A percentile compares a stretch with the other conserved stretches of the same genome.
Evolutionary conservation across 352 stramenopile species (phyloP).

Genomic region (Phytophthora rubi): DNA sequence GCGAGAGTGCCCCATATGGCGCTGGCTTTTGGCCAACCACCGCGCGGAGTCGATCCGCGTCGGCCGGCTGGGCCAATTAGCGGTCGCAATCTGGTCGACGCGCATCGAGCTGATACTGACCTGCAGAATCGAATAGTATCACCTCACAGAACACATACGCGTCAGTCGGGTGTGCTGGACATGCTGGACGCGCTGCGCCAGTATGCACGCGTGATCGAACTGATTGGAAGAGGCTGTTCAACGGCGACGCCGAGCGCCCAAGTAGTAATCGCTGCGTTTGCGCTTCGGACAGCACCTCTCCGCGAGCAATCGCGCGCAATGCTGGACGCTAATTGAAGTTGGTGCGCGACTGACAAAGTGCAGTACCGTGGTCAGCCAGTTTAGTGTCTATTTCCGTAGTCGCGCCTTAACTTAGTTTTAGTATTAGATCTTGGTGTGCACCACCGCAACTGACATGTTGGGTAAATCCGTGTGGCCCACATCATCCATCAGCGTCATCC

Average conservation of each 20-base stretch:
- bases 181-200: neutral
- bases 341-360: slow-evolving; percentile 9
- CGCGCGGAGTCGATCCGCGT: neutral
- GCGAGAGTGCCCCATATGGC: neutral
- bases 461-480: slow-evolving; percentile 11
- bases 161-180: neutral
- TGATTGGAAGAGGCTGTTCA: slow-evolving; percentile 37
- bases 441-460: slow-evolving; percentile 6
- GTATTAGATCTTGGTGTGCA: slow-evolving; percentile 14
- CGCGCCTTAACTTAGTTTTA: slow-evolving; percentile 19
- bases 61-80: slow-evolving; percentile 18
- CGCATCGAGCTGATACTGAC: neutral
- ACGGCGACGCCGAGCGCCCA: neutral
- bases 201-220: slow-evolving; percentile 31
- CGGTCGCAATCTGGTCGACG: slow-evolving; percentile 10
- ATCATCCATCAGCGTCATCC: slow-evolving; percentile 14
- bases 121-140: neutral
- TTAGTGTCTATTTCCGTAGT: slow-evolving; percentile 29
- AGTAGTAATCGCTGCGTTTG: slow-evolving; percentile 28
- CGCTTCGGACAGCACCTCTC: slow-evolving; percentile 6
- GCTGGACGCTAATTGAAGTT: slow-evolving; percentile 15
- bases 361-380: neutral
- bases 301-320: slow-evolving; percentile 10
- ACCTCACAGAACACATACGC: too few species aligned
- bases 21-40: slow-evolving; percentile 17